phyloP scores from a whole-genome alignment of 306 rosid species.

The Rosa chinensis region DNA sequence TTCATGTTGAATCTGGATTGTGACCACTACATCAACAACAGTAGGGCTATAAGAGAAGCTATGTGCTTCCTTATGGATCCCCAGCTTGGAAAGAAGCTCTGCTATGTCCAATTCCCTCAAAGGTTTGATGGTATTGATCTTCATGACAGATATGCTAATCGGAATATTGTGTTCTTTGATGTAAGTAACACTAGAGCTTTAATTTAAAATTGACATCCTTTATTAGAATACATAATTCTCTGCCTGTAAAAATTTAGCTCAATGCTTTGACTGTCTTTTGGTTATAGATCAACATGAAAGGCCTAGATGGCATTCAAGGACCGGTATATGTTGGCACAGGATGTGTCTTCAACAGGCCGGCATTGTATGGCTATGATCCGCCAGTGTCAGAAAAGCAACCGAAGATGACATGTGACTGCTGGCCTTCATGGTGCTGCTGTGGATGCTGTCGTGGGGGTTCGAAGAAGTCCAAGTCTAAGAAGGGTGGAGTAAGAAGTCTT shows the following conservation, averaged over 20 bases:
- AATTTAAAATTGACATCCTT: background rate
- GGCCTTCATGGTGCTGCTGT: slow-evolving; percentile 68
- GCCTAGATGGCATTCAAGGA: slow-evolving; percentile 97
- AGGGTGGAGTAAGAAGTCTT: slow-evolving; percentile 59
- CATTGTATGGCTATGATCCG: slow-evolving; percentile 84
- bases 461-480: slow-evolving; percentile 82
- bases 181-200: slow-evolving; percentile 44
- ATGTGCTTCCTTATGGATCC: slow-evolving; percentile 98
- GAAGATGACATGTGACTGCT: slow-evolving; percentile 79
- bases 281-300: slow-evolving; percentile 87
- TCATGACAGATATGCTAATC: slow-evolving; percentile 83
- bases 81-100: slow-evolving; percentile 68
- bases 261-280: slow-evolving; percentile 29
- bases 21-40: slow-evolving; percentile 94
- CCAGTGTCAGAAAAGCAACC: slow-evolving; percentile 64
- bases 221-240: background rate
- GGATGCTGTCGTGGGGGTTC: slow-evolving; percentile 54
- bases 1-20: slow-evolving; percentile 93
- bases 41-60: slow-evolving; percentile 89
- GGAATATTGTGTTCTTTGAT: slow-evolving; percentile 70
- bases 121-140: slow-evolving; percentile 84
- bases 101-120: slow-evolving; percentile 90
- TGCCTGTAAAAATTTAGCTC: slow-evolving; percentile 4
- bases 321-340: slow-evolving; percentile 94
- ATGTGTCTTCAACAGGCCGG: slow-evolving; percentile 87